phyloP scores from a whole-genome alignment of 441 rosid genomes.

The Rhodomyrtus psidioides region DNA sequence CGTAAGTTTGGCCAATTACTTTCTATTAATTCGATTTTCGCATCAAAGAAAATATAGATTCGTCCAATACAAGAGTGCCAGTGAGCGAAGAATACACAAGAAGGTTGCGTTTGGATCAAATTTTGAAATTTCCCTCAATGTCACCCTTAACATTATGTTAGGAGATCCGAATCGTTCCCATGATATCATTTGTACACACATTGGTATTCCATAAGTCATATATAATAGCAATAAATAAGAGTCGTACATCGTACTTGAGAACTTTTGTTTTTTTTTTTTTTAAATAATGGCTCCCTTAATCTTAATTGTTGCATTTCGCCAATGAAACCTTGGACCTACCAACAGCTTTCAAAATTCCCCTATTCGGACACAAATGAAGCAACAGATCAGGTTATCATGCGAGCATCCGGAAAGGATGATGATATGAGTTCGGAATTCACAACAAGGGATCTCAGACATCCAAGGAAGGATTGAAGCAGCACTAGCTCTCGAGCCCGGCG shows the following conservation, averaged over 20 bases:
- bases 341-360: not conserved
- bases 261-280: not conserved
- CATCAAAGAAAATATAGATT: too few species aligned
- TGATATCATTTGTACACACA: too few species aligned
- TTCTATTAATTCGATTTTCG: too few species aligned
- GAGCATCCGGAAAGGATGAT: not conserved
- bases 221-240: too few species aligned
- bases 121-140: too few species aligned
- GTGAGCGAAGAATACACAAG: too few species aligned
- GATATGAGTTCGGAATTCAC: not conserved
- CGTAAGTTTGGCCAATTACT: too few species aligned
- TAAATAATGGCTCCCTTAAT: not conserved
- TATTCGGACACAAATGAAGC: not conserved
- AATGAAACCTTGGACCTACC: not conserved
- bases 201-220: too few species aligned
- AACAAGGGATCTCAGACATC: not conserved
- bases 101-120: too few species aligned
- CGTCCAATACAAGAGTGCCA: too few species aligned
- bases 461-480: not conserved
- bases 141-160: too few species aligned
- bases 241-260: accelerated
- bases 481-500: not conserved
- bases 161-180: too few species aligned
- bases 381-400: not conserved
- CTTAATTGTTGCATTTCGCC: not conserved